Evolutionary conservation across 352 stramenopile genomes (phyloP).

Genomic region (Phytophthora multivora): DNA sequence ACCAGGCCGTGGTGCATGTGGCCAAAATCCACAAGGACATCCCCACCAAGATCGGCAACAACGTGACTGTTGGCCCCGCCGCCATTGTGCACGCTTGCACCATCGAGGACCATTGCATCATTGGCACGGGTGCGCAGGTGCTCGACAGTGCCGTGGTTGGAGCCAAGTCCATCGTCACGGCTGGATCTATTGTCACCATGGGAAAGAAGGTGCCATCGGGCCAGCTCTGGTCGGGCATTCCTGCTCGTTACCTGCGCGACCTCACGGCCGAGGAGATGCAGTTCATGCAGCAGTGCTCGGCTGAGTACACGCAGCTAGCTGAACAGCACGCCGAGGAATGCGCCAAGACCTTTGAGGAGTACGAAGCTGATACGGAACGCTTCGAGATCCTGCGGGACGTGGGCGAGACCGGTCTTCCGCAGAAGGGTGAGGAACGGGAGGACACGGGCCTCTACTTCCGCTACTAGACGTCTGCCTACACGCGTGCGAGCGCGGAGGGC

Average conservation of each 20-base stretch:
- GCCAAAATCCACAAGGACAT: constrained; percentile 93
- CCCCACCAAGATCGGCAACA: constrained; percentile 90
- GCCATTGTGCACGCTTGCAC: constrained; percentile 93
- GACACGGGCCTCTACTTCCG: constrained; percentile 89
- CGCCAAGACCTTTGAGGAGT: constrained; percentile 85
- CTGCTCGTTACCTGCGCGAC: constrained; percentile 83
- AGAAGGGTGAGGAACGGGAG: constrained; percentile 71
- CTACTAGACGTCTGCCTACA: constrained; percentile 69
- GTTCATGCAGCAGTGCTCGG: constrained; percentile 90
- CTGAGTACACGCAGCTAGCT: constrained; percentile 85
- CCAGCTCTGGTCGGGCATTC: constrained; percentile 89
- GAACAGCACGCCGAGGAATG: constrained; percentile 73
- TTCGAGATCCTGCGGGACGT: constrained; percentile 83
- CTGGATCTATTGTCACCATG: constrained; percentile 88
- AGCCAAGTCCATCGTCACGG: constrained; percentile 89
- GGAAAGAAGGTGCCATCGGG: constrained; percentile 89
- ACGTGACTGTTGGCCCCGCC: constrained; percentile 88
- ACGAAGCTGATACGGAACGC: constrained; percentile 77
- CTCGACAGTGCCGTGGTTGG: constrained; percentile 90
- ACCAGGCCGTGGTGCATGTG: constrained; percentile 93
- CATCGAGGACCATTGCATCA: constrained; percentile 92
- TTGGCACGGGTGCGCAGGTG: constrained; percentile 92
- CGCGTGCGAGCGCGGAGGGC: constrained; percentile 4
- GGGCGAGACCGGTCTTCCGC: constrained; percentile 76
- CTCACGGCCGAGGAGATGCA: constrained; percentile 86